A percentile compares a stretch with the other conserved stretches of the same genome.
phyloP scores from a whole-genome alignment of 108 stramenopile species.

The Cyclostephanos tholiformis region DNA sequence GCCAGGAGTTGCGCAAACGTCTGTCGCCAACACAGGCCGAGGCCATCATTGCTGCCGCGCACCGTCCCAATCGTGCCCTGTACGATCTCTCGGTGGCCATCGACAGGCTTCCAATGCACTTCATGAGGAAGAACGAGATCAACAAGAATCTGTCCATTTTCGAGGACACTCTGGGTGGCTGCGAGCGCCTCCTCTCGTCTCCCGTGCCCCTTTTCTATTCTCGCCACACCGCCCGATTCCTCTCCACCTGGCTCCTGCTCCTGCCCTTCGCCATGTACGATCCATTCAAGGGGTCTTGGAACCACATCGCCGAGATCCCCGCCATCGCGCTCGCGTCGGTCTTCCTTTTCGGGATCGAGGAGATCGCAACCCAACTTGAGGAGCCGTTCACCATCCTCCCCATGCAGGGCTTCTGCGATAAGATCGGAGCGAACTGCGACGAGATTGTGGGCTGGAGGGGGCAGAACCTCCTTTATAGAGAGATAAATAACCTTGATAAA shows the following conservation, averaged over 20 bases:
- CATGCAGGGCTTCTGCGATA: conserved; percentile 82
- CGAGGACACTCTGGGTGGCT: conserved; percentile 71
- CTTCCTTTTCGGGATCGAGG: conserved; percentile 86
- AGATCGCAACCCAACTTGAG: conserved; percentile 81
- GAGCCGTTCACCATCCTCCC: conserved; percentile 90
- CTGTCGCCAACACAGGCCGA: conserved; percentile 66
- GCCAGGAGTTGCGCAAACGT: conserved; percentile 50
- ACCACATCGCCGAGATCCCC: conserved; percentile 81
- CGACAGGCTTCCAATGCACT: conserved; percentile 80
- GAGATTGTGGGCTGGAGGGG: conserved; percentile 47
- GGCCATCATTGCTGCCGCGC: conserved; percentile 60
- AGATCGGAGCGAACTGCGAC: conserved; percentile 52
- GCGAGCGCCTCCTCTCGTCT: conserved; percentile 68
- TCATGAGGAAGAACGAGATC: conserved; percentile 73
- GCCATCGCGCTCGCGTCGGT: conserved; percentile 60
- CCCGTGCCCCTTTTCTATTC: conserved; percentile 77
- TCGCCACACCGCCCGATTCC: conserved; percentile 79
- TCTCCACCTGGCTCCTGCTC: conserved; percentile 72
- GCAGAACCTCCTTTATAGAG: conserved; percentile 22
- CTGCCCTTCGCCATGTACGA: conserved; percentile 80
- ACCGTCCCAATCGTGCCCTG: conserved; percentile 78
- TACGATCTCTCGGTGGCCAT: conserved; percentile 72
- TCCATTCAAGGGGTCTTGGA: conserved; percentile 69
- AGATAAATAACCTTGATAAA: not conserved
- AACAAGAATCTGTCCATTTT: conserved; percentile 71